Evolutionary conservation across 148 eudicot species (phyloP).

Genomic region (Vaccinium darrowii): DNA sequence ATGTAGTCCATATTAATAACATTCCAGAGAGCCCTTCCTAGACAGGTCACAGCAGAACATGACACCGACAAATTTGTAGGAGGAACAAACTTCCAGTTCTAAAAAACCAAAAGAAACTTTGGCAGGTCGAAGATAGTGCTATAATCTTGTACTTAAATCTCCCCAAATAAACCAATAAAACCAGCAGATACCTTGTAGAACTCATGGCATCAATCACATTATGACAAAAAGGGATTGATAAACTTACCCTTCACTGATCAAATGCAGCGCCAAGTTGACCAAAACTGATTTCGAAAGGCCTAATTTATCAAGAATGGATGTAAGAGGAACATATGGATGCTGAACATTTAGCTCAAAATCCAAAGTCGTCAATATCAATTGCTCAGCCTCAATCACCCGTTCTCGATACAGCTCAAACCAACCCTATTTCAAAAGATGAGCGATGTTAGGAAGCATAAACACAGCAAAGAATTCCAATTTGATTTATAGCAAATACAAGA

Average conservation of each 20-base stretch:
- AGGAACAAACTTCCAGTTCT: constrained; percentile 6
- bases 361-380: constrained; percentile 78
- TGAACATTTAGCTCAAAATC: constrained; percentile 90
- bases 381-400: constrained; percentile 82
- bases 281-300: constrained; percentile 78
- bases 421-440: constrained; percentile 44
- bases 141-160: constrained; percentile 3
- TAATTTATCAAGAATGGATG: constrained; percentile 78
- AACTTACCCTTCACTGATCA: constrained; percentile 96
- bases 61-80: background rate
- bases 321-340: constrained; percentile 87
- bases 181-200: background rate
- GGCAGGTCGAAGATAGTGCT: background rate
- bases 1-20: constrained; percentile 2
- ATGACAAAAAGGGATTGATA: background rate
- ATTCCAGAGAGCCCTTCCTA: background rate
- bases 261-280: constrained; percentile 74
- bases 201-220: constrained; percentile 14
- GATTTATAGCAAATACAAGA: background rate
- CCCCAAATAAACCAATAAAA: background rate
- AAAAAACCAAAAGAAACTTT: constrained; percentile 4
- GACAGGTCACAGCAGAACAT: background rate
- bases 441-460: constrained; percentile 7
- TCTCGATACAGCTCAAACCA: constrained; percentile 96
- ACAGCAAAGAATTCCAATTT: background rate